Evolutionary conservation across 2,329 filamentous ascomycete genomes (phyloP), one percentile per base, ranked within the genome.

Genomic region (Pseudogymnoascus sp.): DNA sequence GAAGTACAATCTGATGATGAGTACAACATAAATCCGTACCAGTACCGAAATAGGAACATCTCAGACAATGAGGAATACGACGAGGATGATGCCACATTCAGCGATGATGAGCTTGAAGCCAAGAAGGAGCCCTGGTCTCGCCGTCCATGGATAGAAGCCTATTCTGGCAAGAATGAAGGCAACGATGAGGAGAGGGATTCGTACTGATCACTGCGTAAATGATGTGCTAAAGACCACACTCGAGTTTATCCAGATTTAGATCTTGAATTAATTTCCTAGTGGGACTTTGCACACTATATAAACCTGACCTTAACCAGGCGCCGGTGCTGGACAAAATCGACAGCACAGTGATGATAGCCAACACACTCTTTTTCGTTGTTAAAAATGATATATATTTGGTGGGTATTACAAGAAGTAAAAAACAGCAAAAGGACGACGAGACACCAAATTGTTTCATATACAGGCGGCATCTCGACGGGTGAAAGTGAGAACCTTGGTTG

Each of bases 1-100:
- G 89, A 93, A 72, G 81, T 91, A 13, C 87, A 85, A 50, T 87
- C 85, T 15, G 88, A 91, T 68, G 86, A 89, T 67, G 86, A 88
- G 72, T 83, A 80, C 66, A 82, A 79, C 47, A 77, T 78, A 9
- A 80, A 84, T 63, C 73, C 83, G 1, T 87, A 87, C 71, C 74
- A 77, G 35, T 86, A 81, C 70, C 78, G 80, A 47, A 83, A 77
- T 15, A 65, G 65, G 11, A 71, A 71, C 61, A 66, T 70, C 7
- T 72, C 70, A 11, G 72, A 74, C 65, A 63, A 69, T 0, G 71
- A 74, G 36, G 72, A 73, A 40, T 72, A 67, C 50, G 65, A 65
- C 26, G 47, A 62, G 9, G 36, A 62, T 26, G 68, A 68, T 31
- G 68, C 64, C 21, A 66, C 64, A 1, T 69, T 69, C 17, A 71